Conservation (phyloP, 2,329 filamentous ascomycete species). For the Aureobasidium mangrovei region DNA sequence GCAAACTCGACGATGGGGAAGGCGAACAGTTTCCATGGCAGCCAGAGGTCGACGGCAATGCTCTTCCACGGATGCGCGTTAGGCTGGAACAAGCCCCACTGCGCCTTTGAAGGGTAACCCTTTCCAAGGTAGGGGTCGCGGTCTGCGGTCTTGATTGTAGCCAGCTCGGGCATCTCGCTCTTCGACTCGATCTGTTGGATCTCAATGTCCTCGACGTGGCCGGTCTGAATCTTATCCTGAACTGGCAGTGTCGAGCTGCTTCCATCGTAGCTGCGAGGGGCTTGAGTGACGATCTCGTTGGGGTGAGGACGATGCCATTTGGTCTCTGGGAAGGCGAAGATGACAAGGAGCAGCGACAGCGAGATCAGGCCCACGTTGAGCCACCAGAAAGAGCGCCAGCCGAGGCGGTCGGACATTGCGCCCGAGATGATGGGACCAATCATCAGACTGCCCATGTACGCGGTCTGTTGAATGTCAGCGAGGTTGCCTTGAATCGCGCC, state of each 20-base stretch:
- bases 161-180: slow-evolving; percentile 19
- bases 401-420: slow-evolving; percentile 49
- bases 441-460: slow-evolving; percentile 56
- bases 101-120: slow-evolving; percentile 45
- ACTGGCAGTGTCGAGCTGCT: slow-evolving; percentile 11
- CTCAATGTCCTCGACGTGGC: slow-evolving; percentile 16
- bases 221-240: slow-evolving; percentile 6
- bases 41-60: slow-evolving; percentile 47
- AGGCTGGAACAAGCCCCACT: slow-evolving; percentile 47
- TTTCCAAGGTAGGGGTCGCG: slow-evolving; percentile 48
- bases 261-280: background rate
- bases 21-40: slow-evolving; percentile 52
- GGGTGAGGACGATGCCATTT: slow-evolving; percentile 45
- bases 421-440: slow-evolving; percentile 52
- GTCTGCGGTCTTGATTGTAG: slow-evolving; percentile 31
- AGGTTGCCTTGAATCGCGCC: no score
- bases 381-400: slow-evolving; percentile 59
- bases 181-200: slow-evolving; percentile 20
- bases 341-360: slow-evolving; percentile 41
- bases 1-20: slow-evolving; percentile 57
- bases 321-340: slow-evolving; percentile 57
- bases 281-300: slow-evolving; percentile 19
- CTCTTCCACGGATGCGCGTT: slow-evolving; percentile 39
- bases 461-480: slow-evolving; percentile 23
- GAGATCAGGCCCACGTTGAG: slow-evolving; percentile 50